A percentile compares a stretch with the other conserved stretches of the same genome.
phyloP scores from a whole-genome alignment of 768 basidiomycete species.

The Lyophyllum shimeji region DNA sequence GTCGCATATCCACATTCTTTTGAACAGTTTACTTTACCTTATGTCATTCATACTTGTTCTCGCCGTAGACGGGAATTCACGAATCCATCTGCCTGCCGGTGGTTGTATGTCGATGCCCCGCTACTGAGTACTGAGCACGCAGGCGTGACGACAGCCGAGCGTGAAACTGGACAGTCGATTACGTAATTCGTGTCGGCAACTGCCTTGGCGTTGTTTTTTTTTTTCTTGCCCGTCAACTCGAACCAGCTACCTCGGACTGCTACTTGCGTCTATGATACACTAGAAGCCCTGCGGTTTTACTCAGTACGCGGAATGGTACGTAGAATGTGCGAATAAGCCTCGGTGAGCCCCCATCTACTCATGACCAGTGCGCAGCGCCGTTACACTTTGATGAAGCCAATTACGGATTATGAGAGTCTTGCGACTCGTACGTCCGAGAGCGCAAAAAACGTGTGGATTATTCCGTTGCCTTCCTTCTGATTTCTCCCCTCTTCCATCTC shows the following conservation, averaged over 20 bases:
- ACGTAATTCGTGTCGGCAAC: conserved; percentile 4
- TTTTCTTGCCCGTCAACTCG: neutral
- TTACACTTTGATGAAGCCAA: conserved; percentile 24
- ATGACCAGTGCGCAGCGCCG: neutral
- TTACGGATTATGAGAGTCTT: conserved; percentile 31
- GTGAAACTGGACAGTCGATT: conserved; percentile 7
- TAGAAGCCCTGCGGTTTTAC: too few species aligned
- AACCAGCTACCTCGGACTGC: neutral
- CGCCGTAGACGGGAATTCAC: conserved; percentile 16
- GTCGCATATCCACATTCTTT: conserved; percentile 10
- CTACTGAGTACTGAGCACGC: too few species aligned
- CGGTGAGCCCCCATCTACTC: neutral
- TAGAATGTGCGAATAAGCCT: neutral
- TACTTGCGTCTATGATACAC: too few species aligned
- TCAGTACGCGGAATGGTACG: too few species aligned
- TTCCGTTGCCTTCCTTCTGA: conserved; percentile 64
- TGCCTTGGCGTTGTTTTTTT: neutral
- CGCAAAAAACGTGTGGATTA: conserved; percentile 43
- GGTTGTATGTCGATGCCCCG: neutral
- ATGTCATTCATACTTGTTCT: conserved; percentile 4
- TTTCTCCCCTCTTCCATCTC: neutral
- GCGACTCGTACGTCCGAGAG: conserved; percentile 31
- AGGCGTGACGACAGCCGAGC: too few species aligned
- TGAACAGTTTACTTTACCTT: conserved; percentile 8
- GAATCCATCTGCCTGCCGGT: neutral